A percentile compares a stretch with the other conserved stretches of the same genome.
Evolutionary conservation across 306 rosid species (phyloP).

Genomic region (Spatholobus suberectus): DNA sequence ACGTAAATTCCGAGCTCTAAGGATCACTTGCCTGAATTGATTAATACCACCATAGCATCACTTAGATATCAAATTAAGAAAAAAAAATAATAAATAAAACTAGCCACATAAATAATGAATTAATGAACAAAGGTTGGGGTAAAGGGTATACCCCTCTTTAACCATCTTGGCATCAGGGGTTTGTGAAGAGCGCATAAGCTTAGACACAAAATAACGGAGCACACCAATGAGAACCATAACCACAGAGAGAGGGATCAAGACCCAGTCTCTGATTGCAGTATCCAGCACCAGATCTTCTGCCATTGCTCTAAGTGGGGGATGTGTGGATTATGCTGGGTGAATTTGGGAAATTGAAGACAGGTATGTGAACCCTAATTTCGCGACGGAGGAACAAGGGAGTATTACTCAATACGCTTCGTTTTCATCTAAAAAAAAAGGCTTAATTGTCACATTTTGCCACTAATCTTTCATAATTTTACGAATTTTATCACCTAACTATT

Average conservation of each 20-base stretch:
- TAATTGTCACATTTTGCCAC: too few relatives aligned
- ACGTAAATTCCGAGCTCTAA: conserved; percentile 97
- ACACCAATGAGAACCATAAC: conserved; percentile 99
- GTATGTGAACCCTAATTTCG: background rate
- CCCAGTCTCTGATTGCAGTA: conserved; percentile 99
- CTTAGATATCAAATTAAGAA: background rate
- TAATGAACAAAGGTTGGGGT: background rate
- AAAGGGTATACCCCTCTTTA: conserved; percentile 75
- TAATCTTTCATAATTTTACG: too few relatives aligned
- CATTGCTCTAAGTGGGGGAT: conserved; percentile 50
- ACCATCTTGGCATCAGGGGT: conserved; percentile 88
- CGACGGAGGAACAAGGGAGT: background rate
- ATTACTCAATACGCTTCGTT: background rate
- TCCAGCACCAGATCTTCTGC: conserved; percentile 98
- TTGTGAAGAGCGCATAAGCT: conserved; percentile 91
- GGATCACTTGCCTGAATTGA: conserved; percentile 76
- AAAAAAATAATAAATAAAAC: background rate
- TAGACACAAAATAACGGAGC: conserved; percentile 91
- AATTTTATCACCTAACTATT: too few relatives aligned
- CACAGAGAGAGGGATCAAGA: conserved; percentile 93
- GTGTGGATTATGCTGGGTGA: background rate
- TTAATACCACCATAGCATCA: conserved; percentile 41
- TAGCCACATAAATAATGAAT: background rate
- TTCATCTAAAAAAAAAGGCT: background rate
- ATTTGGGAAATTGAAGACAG: background rate